Evolutionary conservation across 495 filamentous ascomycete species (phyloP).

Genomic region (Penicillium canariense): DNA sequence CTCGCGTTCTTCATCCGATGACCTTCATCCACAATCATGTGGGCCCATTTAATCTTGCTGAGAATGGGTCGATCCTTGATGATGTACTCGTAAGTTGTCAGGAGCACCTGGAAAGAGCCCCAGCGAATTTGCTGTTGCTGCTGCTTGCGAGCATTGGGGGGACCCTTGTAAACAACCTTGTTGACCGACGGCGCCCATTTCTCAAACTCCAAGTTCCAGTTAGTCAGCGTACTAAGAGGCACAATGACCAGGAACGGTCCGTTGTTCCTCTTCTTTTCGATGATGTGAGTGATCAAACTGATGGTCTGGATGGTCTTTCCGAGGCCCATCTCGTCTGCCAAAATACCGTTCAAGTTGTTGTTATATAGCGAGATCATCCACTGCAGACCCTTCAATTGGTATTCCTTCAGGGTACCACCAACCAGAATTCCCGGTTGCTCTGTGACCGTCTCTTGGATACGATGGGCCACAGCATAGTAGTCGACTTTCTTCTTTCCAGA

Average conservation of each 20-base stretch:
- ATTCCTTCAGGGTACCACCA: constrained; percentile 91
- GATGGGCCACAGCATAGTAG: constrained; percentile 97
- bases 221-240: constrained; percentile 91
- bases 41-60: constrained; percentile 97
- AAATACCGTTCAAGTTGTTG: constrained; percentile 98
- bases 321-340: constrained; percentile 99
- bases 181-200: constrained; percentile 91
- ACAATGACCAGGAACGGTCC: constrained; percentile 97
- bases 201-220: constrained; percentile 98
- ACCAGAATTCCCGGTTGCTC: constrained; percentile 80
- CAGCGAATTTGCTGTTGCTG: constrained; percentile 93
- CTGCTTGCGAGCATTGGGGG: constrained; percentile 81
- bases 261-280: constrained; percentile 89
- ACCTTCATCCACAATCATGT: constrained; percentile 99
- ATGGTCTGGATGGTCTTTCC: constrained; percentile 99
- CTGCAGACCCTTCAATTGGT: constrained; percentile 95
- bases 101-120: constrained; percentile 90
- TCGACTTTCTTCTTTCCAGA: constrained; percentile 74
- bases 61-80: constrained; percentile 96
- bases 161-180: constrained; percentile 94
- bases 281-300: constrained; percentile 93
- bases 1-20: constrained; percentile 99
- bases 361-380: constrained; percentile 99
- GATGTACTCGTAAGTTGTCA: constrained; percentile 99
- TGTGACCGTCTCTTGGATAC: constrained; percentile 85